Evolutionary conservation across 495 filamentous ascomycete species (phyloP), one percentile per base, ranked within the genome.

Genomic region (Penicillium malachiteum): DNA sequence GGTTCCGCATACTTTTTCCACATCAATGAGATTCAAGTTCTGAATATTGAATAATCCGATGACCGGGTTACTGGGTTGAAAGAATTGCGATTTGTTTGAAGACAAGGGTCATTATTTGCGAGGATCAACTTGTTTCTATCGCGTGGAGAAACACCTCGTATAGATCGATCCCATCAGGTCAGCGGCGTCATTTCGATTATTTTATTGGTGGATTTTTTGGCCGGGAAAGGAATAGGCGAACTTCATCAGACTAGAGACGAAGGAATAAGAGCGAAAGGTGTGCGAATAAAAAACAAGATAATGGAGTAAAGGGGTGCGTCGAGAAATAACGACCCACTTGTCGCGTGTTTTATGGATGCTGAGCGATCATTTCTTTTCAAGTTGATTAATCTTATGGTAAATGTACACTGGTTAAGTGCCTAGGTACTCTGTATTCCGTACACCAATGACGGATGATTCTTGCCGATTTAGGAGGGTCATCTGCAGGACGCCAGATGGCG

Each of bases 391-490:
- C 40, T 48, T 33, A 1, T 35, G 4, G 14, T 41, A 9, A 30
- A 55, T 46, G 12, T 37, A 37, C 34, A 2, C 34, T 37, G 9
- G n/a, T n/a, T n/a, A n/a, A n/a, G n/a, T n/a, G n/a, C n/a, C 34
- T 2, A 37, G 2, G 34, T 37, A 37, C 21, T 9, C 34, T 37
- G 34, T 9, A 10, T 37, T 10, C 21, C 21, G 2, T 9, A 7
- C 50, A 26, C 39, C 16, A 54, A 30, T 37, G 34, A 13, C 11
- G 13, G 43, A 46, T 12, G 51, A 58, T 62, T 55, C 32, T 62
- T 62, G 16, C 59, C 59, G 6, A 38, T 62, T 52, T n/a, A 52
- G 59, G 59, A 43, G 40, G 26, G 53, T 50, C 51, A 55, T 38
- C 55, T 55, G 47, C 45, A 51, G 42, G 39, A 33, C 33, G 14